Evolutionary conservation across 257 asterid genomes (phyloP).

Genomic region (Oldenlandia corymbosa): DNA sequence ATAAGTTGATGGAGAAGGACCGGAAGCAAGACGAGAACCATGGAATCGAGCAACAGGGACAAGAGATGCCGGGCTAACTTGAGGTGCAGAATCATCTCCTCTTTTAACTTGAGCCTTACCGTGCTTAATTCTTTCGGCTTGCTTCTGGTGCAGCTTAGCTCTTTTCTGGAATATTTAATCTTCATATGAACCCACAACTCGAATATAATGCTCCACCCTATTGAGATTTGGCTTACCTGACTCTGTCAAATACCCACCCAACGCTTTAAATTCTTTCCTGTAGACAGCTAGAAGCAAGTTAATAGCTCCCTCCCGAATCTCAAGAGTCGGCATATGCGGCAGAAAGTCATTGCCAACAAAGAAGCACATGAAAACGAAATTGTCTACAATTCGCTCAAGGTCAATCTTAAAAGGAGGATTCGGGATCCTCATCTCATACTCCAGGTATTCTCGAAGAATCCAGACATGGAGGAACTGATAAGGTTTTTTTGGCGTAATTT

Average conservation of each 20-base stretch:
- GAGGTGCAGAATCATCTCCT: conserved; percentile 86
- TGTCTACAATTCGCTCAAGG: conserved; percentile 43
- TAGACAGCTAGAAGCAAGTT: conserved; percentile 50
- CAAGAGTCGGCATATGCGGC: conserved; percentile 53
- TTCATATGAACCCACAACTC: conserved; percentile 42
- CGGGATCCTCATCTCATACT: conserved; percentile 35
- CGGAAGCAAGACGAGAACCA: conserved; percentile 98
- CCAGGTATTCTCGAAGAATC: conserved; percentile 49
- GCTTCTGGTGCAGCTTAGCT: conserved; percentile 29
- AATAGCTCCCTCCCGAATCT: conserved; percentile 53
- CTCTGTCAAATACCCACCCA: conserved; percentile 66
- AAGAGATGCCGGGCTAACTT: conserved; percentile 58
- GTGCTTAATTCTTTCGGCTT: conserved; percentile 45
- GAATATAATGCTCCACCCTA: conserved; percentile 47
- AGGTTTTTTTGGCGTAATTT: not conserved
- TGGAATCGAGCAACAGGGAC: conserved; percentile 80
- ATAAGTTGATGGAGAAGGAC: conserved; percentile 75
- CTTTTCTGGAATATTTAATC: conserved; percentile 54
- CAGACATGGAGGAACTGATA: conserved; percentile 46
- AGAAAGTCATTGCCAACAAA: conserved; percentile 68
- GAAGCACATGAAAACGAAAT: conserved; percentile 58
- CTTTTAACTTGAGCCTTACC: conserved; percentile 47
- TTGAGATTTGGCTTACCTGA: conserved; percentile 35
- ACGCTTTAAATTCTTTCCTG: conserved; percentile 40
- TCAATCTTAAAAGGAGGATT: conserved; percentile 20